Evolutionary conservation across 441 rosid genomes (phyloP), one percentile per base, ranked within the genome.

Genomic region (Arabidopsis hybrid): DNA sequence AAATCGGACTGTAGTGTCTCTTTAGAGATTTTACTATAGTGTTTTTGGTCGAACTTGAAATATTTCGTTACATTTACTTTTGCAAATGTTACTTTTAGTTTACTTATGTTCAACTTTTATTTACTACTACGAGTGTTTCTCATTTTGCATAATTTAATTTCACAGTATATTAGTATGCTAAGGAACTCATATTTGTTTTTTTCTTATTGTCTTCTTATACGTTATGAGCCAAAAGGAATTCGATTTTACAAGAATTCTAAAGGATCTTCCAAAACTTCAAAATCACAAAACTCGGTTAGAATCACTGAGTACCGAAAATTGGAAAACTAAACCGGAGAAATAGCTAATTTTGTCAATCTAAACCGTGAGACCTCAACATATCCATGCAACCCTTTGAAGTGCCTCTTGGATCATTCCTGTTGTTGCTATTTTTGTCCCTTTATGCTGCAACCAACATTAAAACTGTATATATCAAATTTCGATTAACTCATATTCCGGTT

Each of bases 311-410:
- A 21, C 11, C 43, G 6, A 71, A 65, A 13, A 29, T 51, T 26
- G 13, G 43, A 51, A 64, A 40, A 65, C 18, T 6, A 51, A 77
- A 77, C 63, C 68, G 58, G 51, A 71, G 6, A 4, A 63, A 65
- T 7, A 11, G 68, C 68, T 65, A 70, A 76, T 57, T 49, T 3
- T 47, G 1, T 65, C 67, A 71, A 43, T 14, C 80, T 77, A 71
- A 65, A 59, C 56, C 61, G 4, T 40, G 58, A 58, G 47, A 70
- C 55, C 60, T 40, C 79, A 90, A 70, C 84, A 81, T 63, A 74
- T 89, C 86, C 88, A 47, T 46, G 84, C 83, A 71, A 93, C 81
- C 64, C 79, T 80, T 65, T 85, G 85, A 60, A 94, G 78, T 45
- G 87, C 87, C 64, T 82, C 82, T 62, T 82, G 84, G 77, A 94